Evolutionary conservation across 1,284 basidiomycete genomes (phyloP).

Genomic region (Tilletia indica): DNA sequence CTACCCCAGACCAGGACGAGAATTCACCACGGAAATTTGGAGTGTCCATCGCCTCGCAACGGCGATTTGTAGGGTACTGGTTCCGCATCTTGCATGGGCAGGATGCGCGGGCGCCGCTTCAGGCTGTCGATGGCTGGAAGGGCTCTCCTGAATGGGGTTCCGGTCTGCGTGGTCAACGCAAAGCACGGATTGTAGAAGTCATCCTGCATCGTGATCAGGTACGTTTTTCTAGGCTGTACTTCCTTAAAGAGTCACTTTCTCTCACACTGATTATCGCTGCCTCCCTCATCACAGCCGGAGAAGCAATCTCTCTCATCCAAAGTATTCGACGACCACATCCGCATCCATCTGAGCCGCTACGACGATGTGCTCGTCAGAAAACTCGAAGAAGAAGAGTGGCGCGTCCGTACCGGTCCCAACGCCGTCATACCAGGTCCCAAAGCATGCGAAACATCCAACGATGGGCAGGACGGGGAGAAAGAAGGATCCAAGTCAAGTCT

Average conservation of each 20-base stretch:
- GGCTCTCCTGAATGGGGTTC: conserved; percentile 2
- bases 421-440: not conserved
- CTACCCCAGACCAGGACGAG: not conserved
- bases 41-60: conserved; percentile 41
- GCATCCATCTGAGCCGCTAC: conserved; percentile 9
- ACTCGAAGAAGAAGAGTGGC: conserved; percentile 12
- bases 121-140: not conserved
- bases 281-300: not conserved
- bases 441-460: too few relatives aligned
- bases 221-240: not conserved
- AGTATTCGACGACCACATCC: conserved; percentile 2
- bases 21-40: conserved; percentile 32
- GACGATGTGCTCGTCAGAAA: not conserved
- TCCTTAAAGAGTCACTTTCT: not conserved
- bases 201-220: not conserved
- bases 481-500: not conserved
- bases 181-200: not conserved
- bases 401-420: conserved; percentile 7
- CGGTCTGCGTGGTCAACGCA: not conserved
- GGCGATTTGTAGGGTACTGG: conserved; percentile 26
- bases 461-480: not conserved
- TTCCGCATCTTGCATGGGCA: conserved; percentile 11
- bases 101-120: conserved; percentile 8
- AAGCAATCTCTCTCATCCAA: conserved; percentile 1
- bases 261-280: too few relatives aligned